A percentile compares a stretch with the other conserved stretches of the same genome.
Conservation (phyloP, 208 protist genomes). For the Crithidia expoeki region DNA sequence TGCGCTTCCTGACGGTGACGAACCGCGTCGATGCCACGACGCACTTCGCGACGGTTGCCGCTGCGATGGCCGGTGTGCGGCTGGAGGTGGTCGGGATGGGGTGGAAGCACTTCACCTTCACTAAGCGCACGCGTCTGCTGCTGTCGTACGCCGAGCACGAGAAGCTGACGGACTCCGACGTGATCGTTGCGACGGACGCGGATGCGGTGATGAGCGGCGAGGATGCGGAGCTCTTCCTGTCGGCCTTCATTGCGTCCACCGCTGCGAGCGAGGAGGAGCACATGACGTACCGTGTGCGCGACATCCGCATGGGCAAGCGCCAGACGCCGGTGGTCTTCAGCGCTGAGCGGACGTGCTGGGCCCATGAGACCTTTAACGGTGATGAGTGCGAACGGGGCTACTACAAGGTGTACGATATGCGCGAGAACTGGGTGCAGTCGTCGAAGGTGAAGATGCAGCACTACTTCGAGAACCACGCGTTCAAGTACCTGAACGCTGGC, state of each 20-base stretch:
- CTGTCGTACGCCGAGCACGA: conserved; percentile 1
- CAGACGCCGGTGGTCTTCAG: conserved; percentile 1
- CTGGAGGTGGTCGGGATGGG: neutral
- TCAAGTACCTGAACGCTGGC: conserved; percentile 2
- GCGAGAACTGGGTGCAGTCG: neutral
- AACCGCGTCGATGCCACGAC: neutral
- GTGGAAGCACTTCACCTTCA: conserved; percentile 1
- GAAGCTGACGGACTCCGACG: neutral
- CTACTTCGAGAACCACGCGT: neutral
- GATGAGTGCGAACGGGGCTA: neutral
- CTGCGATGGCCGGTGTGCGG: neutral
- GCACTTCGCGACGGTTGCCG: neutral
- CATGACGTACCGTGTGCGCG: conserved; percentile 2
- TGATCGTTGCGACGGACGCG: conserved; percentile 3
- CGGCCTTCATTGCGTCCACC: conserved; percentile 1
- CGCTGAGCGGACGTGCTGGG: neutral
- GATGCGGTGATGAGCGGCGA: conserved; percentile 6
- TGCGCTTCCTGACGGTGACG: neutral
- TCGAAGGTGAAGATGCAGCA: neutral
- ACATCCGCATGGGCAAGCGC: conserved; percentile 6
- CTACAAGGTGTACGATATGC: neutral
- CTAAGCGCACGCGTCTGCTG: neutral
- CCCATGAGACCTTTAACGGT: neutral
- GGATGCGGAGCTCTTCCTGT: neutral
- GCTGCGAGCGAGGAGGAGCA: neutral